Percentiles rank a stretch among this genome's conserved stretches.
Conservation (phyloP, 2,329 filamentous ascomycete genomes). For the Colletotrichum sp. region DNA sequence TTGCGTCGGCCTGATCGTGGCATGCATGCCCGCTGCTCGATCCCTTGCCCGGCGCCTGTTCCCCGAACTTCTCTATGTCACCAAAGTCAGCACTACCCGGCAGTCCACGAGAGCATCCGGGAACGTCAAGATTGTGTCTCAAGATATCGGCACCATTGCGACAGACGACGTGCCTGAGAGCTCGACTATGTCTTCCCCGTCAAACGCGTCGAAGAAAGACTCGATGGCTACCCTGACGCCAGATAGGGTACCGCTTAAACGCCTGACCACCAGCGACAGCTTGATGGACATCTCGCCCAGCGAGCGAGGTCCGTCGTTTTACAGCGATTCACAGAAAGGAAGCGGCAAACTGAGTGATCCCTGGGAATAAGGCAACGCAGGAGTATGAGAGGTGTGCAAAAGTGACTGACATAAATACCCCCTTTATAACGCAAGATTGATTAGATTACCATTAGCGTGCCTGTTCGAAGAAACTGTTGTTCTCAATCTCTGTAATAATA, state of each 20-base stretch:
- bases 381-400: background rate
- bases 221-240: conserved; percentile 30
- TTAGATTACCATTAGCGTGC: background rate
- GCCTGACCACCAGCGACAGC: conserved; percentile 1
- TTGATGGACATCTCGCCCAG: background rate
- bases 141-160: background rate
- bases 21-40: conserved; percentile 15
- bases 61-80: conserved; percentile 1
- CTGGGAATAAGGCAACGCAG: background rate
- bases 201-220: conserved; percentile 16
- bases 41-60: background rate
- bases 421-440: background rate
- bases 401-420: background rate
- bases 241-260: background rate
- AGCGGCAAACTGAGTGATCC: background rate
- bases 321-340: background rate
- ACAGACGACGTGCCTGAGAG: background rate
- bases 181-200: background rate
- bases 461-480: background rate
- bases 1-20: background rate
- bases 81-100: background rate
- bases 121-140: conserved; percentile 12
- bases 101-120: conserved; percentile 3
- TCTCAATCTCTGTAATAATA: background rate
- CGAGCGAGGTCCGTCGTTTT: background rate